phyloP scores from a whole-genome alignment of 495 filamentous ascomycete genomes.

The Platismatia glauca region DNA sequence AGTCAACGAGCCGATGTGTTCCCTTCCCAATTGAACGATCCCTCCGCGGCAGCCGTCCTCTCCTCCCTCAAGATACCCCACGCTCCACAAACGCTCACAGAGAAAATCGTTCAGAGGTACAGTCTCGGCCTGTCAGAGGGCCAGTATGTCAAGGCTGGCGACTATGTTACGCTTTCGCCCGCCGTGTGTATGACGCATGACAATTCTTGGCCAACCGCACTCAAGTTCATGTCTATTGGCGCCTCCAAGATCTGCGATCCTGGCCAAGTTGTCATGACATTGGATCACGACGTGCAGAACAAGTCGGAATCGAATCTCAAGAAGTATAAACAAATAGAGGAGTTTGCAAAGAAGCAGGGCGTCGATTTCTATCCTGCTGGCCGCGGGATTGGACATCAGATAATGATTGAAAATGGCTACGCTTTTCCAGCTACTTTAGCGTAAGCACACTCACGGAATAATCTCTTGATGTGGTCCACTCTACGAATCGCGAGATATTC shows the following conservation, averaged over 20 bases:
- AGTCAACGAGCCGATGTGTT: constrained; percentile 40
- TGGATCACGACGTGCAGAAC: constrained; percentile 94
- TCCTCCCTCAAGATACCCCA: constrained; percentile 34
- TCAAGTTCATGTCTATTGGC: constrained; percentile 86
- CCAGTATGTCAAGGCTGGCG: constrained; percentile 64
- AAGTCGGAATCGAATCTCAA: constrained; percentile 70
- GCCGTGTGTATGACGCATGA: constrained; percentile 81
- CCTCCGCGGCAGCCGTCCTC: constrained; percentile 35
- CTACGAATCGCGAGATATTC: too few species aligned
- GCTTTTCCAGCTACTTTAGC: constrained; percentile 82
- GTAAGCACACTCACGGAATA: too few species aligned
- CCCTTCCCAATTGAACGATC: constrained; percentile 41
- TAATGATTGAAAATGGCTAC: constrained; percentile 80
- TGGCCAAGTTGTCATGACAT: constrained; percentile 75
- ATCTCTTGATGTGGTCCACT: too few species aligned
- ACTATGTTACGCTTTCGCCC: constrained; percentile 74
- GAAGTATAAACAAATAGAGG: constrained; percentile 80
- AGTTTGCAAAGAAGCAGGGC: constrained; percentile 73
- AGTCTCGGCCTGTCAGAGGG: constrained; percentile 59
- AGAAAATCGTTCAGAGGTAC: constrained; percentile 84
- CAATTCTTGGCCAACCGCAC: constrained; percentile 77
- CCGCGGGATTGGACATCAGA: constrained; percentile 79
- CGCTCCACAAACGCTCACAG: constrained; percentile 70
- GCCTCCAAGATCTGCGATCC: constrained; percentile 63
- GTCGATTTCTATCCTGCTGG: constrained; percentile 80